A percentile compares a stretch with the other conserved stretches of the same genome.
Evolutionary conservation across 805 yeast genomes (phyloP).

Genomic region (Yamadazyma olivae): DNA sequence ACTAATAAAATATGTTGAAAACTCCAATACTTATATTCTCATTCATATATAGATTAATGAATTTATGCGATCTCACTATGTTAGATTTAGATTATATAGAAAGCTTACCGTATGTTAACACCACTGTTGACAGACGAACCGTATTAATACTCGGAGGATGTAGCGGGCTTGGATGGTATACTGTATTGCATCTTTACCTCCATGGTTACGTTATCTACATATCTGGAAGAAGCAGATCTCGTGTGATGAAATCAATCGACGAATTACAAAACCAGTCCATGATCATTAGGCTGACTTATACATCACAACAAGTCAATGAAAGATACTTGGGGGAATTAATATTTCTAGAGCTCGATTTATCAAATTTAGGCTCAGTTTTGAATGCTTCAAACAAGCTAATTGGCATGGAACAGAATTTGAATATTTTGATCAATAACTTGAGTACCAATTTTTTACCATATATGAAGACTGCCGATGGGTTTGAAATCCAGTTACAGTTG

Average conservation of each 20-base stretch:
- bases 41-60: too few relatives aligned
- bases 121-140: constrained; percentile 51
- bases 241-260: constrained; percentile 55
- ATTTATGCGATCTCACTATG: too few relatives aligned
- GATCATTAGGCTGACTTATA: constrained; percentile 18
- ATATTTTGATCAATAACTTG: constrained; percentile 72
- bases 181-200: constrained; percentile 69
- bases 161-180: constrained; percentile 76
- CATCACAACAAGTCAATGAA: constrained; percentile 17
- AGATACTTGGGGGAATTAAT: constrained; percentile 34
- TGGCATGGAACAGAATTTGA: constrained; percentile 46
- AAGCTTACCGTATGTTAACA: constrained; percentile 58
- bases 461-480: constrained; percentile 60
- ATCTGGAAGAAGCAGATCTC: constrained; percentile 61
- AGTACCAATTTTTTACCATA: constrained; percentile 80
- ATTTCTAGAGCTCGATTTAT: constrained; percentile 37
- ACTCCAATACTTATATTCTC: too few relatives aligned
- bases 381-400: constrained; percentile 46
- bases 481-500: constrained; percentile 78
- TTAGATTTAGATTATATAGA: constrained; percentile 6
- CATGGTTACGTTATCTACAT: constrained; percentile 78
- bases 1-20: too few relatives aligned
- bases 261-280: constrained; percentile 56
- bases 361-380: constrained; percentile 29
- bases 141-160: constrained; percentile 82